A percentile compares a stretch with the other conserved stretches of the same genome.
Evolutionary conservation across 2,329 filamentous ascomycete genomes (phyloP).

Genomic region (Ophiocordyceps unilateralis): DNA sequence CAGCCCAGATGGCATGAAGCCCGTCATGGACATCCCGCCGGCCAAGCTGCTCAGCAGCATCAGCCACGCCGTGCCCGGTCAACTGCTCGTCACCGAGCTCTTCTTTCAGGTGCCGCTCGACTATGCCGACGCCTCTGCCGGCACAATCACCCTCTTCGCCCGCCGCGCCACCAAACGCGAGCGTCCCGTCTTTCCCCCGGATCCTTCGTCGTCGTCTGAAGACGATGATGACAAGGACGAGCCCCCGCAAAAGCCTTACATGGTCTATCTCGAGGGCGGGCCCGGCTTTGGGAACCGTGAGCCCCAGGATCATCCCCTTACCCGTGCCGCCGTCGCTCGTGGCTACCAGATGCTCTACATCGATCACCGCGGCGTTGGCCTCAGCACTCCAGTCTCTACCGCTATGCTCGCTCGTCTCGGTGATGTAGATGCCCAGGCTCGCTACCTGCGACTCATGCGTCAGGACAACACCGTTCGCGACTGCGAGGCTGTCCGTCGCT

Average conservation of each 20-base stretch:
- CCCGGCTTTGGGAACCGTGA: constrained; percentile 62
- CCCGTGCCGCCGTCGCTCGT: constrained; percentile 52
- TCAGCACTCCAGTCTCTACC: constrained; percentile 65
- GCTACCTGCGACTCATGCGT: constrained; percentile 70
- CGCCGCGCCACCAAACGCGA: constrained; percentile 55
- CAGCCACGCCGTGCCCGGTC: constrained; percentile 35
- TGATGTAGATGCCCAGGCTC: constrained; percentile 44
- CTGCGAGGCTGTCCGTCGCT: constrained; percentile 68
- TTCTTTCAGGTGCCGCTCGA: constrained; percentile 79
- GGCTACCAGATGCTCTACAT: constrained; percentile 76
- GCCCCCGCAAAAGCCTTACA: constrained; percentile 31
- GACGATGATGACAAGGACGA: constrained; percentile 8
- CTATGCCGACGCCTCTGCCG: constrained; percentile 43
- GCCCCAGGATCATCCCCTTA: constrained; percentile 57
- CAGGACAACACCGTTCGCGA: constrained; percentile 84
- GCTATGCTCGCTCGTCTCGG: constrained; percentile 38
- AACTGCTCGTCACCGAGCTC: constrained; percentile 60
- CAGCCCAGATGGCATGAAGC: not conserved
- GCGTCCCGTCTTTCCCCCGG: constrained; percentile 33
- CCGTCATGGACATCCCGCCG: constrained; percentile 12
- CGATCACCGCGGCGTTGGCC: constrained; percentile 81
- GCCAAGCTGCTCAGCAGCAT: constrained; percentile 24
- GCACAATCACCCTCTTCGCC: constrained; percentile 58
- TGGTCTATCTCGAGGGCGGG: constrained; percentile 71
- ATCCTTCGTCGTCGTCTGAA: constrained; percentile 5